phyloP scores from a whole-genome alignment of 192 early-diverging fungal genomes.

The Ambispora gerdemannii region DNA sequence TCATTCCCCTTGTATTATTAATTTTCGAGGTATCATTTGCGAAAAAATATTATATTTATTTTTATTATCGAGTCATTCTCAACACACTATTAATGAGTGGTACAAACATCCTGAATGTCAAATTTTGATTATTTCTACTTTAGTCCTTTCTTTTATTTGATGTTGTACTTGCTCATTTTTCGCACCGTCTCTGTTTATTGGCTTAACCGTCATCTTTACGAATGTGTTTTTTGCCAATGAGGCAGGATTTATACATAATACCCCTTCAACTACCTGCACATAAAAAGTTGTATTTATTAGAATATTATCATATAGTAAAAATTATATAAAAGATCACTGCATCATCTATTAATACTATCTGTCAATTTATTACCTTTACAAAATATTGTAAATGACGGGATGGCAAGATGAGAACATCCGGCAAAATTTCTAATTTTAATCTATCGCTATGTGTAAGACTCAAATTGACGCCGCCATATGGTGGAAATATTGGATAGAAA shows the following conservation, averaged over 20 bases:
- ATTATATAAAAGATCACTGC: neutral
- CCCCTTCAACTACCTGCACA: neutral
- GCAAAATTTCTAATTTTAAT: neutral
- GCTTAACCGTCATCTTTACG: neutral
- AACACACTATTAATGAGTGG: no score
- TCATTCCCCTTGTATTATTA: no score
- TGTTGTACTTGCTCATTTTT: neutral
- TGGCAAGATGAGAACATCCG: neutral
- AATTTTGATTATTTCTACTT: neutral
- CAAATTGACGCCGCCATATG: neutral
- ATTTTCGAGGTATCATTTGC: no score
- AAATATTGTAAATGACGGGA: neutral
- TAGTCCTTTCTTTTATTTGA: neutral
- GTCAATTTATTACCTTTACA: neutral
- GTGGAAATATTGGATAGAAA: neutral
- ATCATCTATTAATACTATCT: neutral
- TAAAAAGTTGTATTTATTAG: no score
- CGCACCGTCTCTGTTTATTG: neutral
- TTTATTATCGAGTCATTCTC: no score
- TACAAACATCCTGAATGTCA: no score
- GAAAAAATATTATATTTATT: no score
- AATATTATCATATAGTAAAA: neutral
- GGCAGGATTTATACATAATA: neutral
- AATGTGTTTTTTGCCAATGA: neutral
- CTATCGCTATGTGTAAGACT: neutral